Conservation (phyloP, 1,284 basidiomycete genomes). For the Sporisorium graminicola region DNA sequence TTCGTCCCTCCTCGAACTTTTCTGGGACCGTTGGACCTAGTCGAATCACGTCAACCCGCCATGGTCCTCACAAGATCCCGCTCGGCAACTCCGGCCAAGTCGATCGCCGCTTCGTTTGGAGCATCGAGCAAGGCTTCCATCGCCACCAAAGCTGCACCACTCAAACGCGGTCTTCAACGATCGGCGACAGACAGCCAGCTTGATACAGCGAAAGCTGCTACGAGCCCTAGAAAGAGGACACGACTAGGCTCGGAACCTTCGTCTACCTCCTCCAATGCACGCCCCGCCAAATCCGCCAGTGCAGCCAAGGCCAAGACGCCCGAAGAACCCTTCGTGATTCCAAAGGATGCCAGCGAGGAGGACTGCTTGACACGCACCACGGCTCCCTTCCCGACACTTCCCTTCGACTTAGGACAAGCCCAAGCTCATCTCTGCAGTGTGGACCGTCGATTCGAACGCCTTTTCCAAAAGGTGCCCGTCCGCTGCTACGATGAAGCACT, state of each 20-base stretch:
- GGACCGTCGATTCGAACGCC: constrained; percentile 79
- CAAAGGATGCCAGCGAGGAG: constrained; percentile 35
- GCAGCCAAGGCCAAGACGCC: constrained; percentile 23
- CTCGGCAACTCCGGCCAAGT: constrained; percentile 42
- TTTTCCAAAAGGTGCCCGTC: constrained; percentile 78
- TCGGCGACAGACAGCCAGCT: constrained; percentile 39
- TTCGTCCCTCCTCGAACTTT: background rate
- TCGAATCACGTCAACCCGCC: background rate
- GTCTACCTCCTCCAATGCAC: background rate
- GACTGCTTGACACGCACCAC: constrained; percentile 52
- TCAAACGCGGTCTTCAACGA: constrained; percentile 20
- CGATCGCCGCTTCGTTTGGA: constrained; percentile 33
- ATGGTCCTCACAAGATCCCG: constrained; percentile 50
- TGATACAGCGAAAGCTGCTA: background rate
- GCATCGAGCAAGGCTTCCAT: constrained; percentile 37
- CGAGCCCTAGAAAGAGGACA: constrained; percentile 10
- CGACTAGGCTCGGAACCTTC: background rate
- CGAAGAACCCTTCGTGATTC: constrained; percentile 47
- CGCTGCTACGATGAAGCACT: constrained; percentile 77
- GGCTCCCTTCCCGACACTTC: constrained; percentile 70
- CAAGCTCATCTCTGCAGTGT: constrained; percentile 78
- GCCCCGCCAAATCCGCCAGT: background rate
- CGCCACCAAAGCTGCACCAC: constrained; percentile 19
- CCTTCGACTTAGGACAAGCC: constrained; percentile 81
- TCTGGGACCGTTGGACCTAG: background rate